Percentiles rank a stretch among this genome's conserved stretches.
These are phyloP conservation scores for Trypanosoma caninum DNA, from an alignment of 208 protist genomes.

Conservation along the genomic window DNA sequence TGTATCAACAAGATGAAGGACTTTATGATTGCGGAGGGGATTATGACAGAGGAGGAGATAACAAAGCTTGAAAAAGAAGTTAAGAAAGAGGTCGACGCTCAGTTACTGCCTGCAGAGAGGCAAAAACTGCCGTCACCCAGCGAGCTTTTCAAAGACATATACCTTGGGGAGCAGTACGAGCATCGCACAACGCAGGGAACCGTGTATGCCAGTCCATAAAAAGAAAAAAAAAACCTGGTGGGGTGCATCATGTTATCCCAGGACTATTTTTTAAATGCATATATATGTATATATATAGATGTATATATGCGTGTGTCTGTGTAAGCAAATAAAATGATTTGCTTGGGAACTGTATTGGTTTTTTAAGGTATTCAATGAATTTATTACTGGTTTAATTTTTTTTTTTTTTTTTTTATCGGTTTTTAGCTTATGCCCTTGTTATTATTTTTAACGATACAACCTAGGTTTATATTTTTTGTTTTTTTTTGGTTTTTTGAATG, in stretches of 20 bases:
- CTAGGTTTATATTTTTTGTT: too few species aligned
- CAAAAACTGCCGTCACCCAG: slow-evolving; percentile 45
- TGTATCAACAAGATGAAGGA: slow-evolving; percentile 88
- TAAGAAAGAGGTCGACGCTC: slow-evolving; percentile 91
- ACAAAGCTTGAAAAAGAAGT: slow-evolving; percentile 89
- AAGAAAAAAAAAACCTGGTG: neutral
- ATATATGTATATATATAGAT: slow-evolving; percentile 12
- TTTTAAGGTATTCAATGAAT: slow-evolving; percentile 11
- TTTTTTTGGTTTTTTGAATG: too few species aligned
- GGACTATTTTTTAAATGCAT: too few species aligned
- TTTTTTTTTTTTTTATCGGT: slow-evolving; percentile 10
- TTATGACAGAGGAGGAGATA: slow-evolving; percentile 95
- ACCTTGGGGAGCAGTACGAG: slow-evolving; percentile 74
- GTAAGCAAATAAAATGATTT: neutral
- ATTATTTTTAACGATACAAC: too few species aligned
- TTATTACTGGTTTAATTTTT: slow-evolving; percentile 23
- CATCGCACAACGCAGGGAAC: slow-evolving; percentile 81
- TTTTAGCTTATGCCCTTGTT: too few species aligned
- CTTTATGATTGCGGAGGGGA: slow-evolving; percentile 72
- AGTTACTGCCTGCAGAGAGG: slow-evolving; percentile 86
- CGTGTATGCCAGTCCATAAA: slow-evolving; percentile 63
- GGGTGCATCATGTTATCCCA: too few species aligned
- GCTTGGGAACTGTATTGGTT: neutral
- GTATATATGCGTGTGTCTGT: neutral
- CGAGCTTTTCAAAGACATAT: slow-evolving; percentile 93